phyloP scores from a whole-genome alignment of 2,329 filamentous ascomycete genomes.

The Trichoderma oligosporum region DNA sequence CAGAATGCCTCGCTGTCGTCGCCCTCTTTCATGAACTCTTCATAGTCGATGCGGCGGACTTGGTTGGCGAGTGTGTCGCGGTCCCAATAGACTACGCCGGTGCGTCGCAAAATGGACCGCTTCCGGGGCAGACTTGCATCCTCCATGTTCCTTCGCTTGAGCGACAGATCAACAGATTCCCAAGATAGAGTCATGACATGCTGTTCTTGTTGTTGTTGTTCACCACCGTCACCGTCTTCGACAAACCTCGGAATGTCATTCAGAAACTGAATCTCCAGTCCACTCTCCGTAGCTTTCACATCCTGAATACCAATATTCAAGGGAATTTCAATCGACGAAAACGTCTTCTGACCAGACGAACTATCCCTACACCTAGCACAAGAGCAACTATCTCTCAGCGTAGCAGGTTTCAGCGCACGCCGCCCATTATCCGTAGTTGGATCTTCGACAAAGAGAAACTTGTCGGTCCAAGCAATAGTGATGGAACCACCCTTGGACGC shows the following conservation, averaged over 20 bases:
- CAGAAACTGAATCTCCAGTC: conserved; percentile 58
- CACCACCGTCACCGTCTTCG: conserved; percentile 32
- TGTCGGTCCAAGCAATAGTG: conserved; percentile 27
- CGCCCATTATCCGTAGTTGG: conserved; percentile 23
- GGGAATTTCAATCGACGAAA: conserved; percentile 42
- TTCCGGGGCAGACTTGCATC: conserved; percentile 26
- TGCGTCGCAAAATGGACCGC: conserved; percentile 30
- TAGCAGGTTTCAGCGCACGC: conserved; percentile 27
- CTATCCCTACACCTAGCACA: conserved; percentile 52
- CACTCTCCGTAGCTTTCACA: conserved; percentile 33
- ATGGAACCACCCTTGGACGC: conserved; percentile 17
- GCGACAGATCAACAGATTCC: conserved; percentile 35
- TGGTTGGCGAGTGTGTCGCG: conserved; percentile 33
- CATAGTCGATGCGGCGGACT: conserved; percentile 61
- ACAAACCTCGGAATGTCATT: conserved; percentile 39
- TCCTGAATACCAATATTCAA: conserved; percentile 31
- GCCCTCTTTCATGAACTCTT: conserved; percentile 63
- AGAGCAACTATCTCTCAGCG: conserved; percentile 53
- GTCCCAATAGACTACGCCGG: conserved; percentile 43
- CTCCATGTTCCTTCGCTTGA: conserved; percentile 26
- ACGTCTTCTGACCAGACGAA: conserved; percentile 58
- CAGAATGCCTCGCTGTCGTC: conserved; percentile 52
- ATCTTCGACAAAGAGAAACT: conserved; percentile 31
- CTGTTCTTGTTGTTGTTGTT: too few species aligned
- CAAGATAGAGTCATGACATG: conserved; percentile 31